Evolutionary conservation across 2,329 filamentous ascomycete species (phyloP).

Genomic region (Aspergillus novofumigatus): DNA sequence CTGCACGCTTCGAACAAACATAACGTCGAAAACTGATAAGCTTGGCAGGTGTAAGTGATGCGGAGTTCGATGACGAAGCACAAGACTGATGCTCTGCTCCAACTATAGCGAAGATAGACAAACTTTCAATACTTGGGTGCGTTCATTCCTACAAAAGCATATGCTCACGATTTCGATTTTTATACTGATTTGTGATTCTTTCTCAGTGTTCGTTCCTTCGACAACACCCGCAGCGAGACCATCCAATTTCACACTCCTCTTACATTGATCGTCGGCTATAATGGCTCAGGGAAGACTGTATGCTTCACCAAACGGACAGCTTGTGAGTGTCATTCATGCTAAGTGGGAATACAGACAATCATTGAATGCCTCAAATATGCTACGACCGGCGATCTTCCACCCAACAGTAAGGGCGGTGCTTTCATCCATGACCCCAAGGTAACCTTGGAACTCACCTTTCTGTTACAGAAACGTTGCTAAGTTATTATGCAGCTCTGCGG

Average conservation of each 20-base stretch:
- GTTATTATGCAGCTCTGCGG: constrained; percentile 59
- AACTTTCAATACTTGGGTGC: constrained; percentile 76
- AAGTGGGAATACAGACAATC: constrained; percentile 59
- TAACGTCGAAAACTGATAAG: constrained; percentile 10
- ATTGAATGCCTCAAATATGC: constrained; percentile 99
- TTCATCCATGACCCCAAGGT: constrained; percentile 97
- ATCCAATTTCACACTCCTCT: constrained; percentile 88
- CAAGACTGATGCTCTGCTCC: constrained; percentile 2
- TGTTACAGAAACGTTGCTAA: constrained; percentile 2
- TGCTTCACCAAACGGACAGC: background rate
- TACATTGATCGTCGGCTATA: constrained; percentile 94
- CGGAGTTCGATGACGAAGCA: background rate
- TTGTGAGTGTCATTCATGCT: constrained; percentile 1
- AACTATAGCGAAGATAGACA: constrained; percentile 72
- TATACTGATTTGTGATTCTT: constrained; percentile 5
- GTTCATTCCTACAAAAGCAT: background rate
- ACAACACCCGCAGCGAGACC: constrained; percentile 66
- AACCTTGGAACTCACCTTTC: constrained; percentile 8
- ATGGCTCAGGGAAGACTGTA: constrained; percentile 92
- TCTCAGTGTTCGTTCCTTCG: constrained; percentile 74
- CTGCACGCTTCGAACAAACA: background rate
- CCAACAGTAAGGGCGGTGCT: constrained; percentile 81
- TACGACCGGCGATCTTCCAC: constrained; percentile 87
- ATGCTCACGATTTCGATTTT: background rate
- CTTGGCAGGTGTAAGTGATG: constrained; percentile 30